Conservation (phyloP, 2,329 filamentous ascomycete genomes). For the Neofusicoccum kwambonambiense region DNA sequence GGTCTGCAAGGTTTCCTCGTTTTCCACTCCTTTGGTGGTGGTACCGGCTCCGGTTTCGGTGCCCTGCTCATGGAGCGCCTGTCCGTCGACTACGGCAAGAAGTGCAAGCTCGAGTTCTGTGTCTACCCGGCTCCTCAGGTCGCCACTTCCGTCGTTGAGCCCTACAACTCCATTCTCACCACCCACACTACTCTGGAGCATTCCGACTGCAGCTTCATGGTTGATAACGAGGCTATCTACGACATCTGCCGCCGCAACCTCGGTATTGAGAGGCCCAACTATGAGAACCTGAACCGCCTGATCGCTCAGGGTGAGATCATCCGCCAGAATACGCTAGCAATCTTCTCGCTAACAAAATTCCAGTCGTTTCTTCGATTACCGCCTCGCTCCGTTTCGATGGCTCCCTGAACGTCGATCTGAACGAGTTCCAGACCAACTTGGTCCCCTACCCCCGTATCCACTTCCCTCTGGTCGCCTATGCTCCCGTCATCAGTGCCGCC, state of each 20-base stretch:
- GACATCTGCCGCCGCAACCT: slow-evolving; percentile 73
- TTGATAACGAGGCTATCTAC: slow-evolving; percentile 74
- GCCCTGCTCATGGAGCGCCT: slow-evolving; percentile 71
- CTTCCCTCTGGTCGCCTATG: slow-evolving; percentile 72
- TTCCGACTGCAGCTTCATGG: slow-evolving; percentile 75
- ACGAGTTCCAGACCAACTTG: slow-evolving; percentile 77
- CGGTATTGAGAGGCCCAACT: slow-evolving; percentile 67
- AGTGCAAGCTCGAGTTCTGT: slow-evolving; percentile 73
- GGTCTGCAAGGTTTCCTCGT: slow-evolving; percentile 72
- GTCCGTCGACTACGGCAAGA: slow-evolving; percentile 72
- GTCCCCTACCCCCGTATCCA: slow-evolving; percentile 73
- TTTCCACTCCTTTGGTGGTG: slow-evolving; percentile 73
- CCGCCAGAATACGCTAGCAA: not conserved
- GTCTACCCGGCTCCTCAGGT: slow-evolving; percentile 70
- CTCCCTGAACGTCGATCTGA: slow-evolving; percentile 70
- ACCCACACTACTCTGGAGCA: slow-evolving; percentile 76
- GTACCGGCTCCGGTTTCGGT: slow-evolving; percentile 71
- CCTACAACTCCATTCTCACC: slow-evolving; percentile 71
- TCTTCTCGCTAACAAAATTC: not conserved
- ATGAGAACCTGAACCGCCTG: slow-evolving; percentile 70
- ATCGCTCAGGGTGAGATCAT: slow-evolving; percentile 57
- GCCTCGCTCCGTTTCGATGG: slow-evolving; percentile 71
- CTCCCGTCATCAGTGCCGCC: slow-evolving; percentile 67
- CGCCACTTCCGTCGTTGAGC: slow-evolving; percentile 70
- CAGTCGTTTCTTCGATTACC: slow-evolving; percentile 70